Evolutionary conservation across 495 filamentous ascomycete species (phyloP).

Genomic region (Aspergillus diversus): DNA sequence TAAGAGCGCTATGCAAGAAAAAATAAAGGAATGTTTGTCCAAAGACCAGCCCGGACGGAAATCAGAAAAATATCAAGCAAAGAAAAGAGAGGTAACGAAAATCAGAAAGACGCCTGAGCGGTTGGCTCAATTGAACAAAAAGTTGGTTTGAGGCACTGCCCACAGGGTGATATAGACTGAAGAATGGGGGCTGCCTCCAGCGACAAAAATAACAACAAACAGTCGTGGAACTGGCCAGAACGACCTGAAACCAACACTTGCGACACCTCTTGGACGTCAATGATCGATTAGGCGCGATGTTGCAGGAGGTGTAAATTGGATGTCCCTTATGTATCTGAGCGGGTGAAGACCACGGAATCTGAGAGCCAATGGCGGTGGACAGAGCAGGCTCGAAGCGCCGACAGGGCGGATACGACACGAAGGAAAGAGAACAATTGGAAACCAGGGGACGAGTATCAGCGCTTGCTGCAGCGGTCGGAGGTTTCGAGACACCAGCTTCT

Average conservation of each 20-base stretch:
- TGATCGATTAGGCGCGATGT: constrained; percentile 33
- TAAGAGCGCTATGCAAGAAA: constrained; percentile 1
- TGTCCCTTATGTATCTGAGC: constrained; percentile 22
- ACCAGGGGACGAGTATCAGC: constrained; percentile 20
- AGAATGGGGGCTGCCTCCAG: constrained; percentile 7
- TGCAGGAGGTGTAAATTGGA: constrained; percentile 23
- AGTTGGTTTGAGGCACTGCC: constrained; percentile 5
- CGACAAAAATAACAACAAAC: constrained; percentile 25
- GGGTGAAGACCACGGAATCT: constrained; percentile 1
- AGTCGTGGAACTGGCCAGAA: constrained; percentile 20
- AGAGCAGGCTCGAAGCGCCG: constrained; percentile 26
- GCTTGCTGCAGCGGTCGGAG: constrained; percentile 24
- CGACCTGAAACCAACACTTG: constrained; percentile 22
- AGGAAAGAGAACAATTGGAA: constrained; percentile 17
- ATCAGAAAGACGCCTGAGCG: constrained; percentile 8
- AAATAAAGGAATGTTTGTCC: constrained; percentile 13
- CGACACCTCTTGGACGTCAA: constrained; percentile 21
- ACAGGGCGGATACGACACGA: constrained; percentile 25
- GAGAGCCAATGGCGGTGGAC: constrained; percentile 27
- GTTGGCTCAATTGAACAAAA: constrained; percentile 10
- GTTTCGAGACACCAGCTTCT: constrained; percentile 19
- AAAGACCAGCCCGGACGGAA: constrained; percentile 26
- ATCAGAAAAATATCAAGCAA: not conserved
- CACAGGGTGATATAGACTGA: constrained; percentile 20
- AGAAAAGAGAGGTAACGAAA: constrained; percentile 7